Conservation (phyloP, 2,329 filamentous ascomycete genomes). For the Paecilomyces sp. region DNA sequence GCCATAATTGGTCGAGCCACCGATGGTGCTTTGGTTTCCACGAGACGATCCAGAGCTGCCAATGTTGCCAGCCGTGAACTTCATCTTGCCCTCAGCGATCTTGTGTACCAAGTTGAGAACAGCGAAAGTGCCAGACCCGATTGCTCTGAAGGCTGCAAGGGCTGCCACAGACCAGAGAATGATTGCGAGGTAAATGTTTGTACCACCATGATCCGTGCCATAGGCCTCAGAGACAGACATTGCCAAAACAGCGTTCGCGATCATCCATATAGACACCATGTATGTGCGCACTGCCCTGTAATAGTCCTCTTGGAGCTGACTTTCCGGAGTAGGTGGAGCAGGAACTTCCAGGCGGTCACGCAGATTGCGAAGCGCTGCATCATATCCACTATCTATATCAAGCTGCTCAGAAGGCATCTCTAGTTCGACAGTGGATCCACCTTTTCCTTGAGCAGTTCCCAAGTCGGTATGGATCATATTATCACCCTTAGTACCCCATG, state of each 20-base stretch:
- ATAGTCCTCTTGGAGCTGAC: slow-evolving; percentile 94
- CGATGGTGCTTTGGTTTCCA: slow-evolving; percentile 6
- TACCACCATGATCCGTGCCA: slow-evolving; percentile 59
- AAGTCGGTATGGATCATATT: slow-evolving; percentile 91
- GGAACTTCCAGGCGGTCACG: slow-evolving; percentile 85
- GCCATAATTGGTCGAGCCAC: slow-evolving; percentile 16
- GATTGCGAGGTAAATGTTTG: slow-evolving; percentile 87
- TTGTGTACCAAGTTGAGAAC: slow-evolving; percentile 78
- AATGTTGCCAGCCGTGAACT: slow-evolving; percentile 37
- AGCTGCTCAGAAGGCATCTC: slow-evolving; percentile 98
- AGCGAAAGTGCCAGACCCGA: slow-evolving; percentile 75
- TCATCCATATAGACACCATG: slow-evolving; percentile 94
- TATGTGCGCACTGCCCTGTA: slow-evolving; percentile 96
- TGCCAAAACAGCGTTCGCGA: slow-evolving; percentile 82
- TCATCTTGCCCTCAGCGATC: slow-evolving; percentile 78
- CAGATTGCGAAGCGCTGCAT: slow-evolving; percentile 92
- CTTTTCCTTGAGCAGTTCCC: slow-evolving; percentile 72
- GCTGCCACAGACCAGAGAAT: slow-evolving; percentile 87
- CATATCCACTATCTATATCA: slow-evolving; percentile 95
- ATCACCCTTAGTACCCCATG: slow-evolving; percentile 98
- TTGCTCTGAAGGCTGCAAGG: slow-evolving; percentile 77
- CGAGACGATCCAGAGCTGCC: slow-evolving; percentile 5
- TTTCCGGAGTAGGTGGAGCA: slow-evolving; percentile 54
- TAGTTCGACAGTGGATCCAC: slow-evolving; percentile 74
- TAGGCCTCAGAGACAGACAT: slow-evolving; percentile 92